These are phyloP conservation scores for Coniella vitis DNA, from an alignment of 2,329 filamentous ascomycete species.

Conservation along the genomic window DNA sequence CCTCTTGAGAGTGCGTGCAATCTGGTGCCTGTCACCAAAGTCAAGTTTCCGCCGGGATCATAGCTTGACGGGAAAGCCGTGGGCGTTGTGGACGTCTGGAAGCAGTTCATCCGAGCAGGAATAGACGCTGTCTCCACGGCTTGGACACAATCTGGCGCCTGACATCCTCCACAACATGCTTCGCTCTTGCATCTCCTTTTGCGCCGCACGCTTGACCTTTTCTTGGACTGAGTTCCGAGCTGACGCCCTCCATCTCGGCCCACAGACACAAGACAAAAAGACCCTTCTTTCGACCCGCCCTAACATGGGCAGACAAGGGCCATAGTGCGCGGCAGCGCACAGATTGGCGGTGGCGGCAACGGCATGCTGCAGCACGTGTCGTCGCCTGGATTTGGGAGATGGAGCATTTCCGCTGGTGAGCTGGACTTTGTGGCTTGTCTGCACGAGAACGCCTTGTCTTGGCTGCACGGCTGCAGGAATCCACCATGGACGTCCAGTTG, in stretches of 20 bases:
- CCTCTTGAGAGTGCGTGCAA: slow-evolving; percentile 1
- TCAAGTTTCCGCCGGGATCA: neutral
- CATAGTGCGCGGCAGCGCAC: neutral
- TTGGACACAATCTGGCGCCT: too few species aligned
- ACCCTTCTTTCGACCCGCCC: neutral
- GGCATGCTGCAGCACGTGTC: slow-evolving; percentile 3
- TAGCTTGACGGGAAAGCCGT: too few species aligned
- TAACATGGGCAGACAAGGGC: neutral
- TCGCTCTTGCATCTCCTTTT: neutral
- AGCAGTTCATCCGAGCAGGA: neutral
- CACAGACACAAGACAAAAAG: neutral
- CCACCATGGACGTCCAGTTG: neutral
- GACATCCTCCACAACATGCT: neutral
- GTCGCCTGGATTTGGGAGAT: neutral
- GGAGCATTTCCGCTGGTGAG: neutral
- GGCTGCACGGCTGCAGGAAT: slow-evolving; percentile 1
- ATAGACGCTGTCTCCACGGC: neutral
- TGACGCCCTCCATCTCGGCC: neutral
- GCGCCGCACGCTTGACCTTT: too few species aligned
- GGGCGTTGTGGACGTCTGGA: neutral
- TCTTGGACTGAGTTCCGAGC: neutral
- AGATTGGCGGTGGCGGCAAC: neutral
- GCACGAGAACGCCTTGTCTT: neutral
- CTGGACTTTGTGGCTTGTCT: slow-evolving; percentile 1
- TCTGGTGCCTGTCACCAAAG: neutral